These are phyloP conservation scores for Hypoxylon sp. DNA, from an alignment of 2,329 filamentous ascomycete species.

Conservation along the genomic window DNA sequence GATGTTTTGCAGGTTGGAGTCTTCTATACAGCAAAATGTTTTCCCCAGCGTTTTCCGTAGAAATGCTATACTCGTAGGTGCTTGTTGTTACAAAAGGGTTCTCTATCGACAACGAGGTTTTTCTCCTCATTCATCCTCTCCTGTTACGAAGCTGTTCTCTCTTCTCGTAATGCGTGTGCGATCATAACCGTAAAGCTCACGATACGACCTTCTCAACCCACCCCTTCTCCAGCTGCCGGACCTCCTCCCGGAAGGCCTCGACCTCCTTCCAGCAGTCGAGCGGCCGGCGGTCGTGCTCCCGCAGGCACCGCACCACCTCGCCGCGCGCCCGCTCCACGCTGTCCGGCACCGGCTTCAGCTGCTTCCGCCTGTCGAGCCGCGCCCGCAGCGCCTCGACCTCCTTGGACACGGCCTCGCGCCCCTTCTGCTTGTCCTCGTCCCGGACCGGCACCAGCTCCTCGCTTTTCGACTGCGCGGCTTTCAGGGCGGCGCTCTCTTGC, in stretches of 20 bases:
- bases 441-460: slow-evolving; percentile 48
- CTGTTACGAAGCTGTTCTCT: neutral
- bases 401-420: slow-evolving; percentile 65
- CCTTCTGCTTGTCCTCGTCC: slow-evolving; percentile 49
- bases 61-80: slow-evolving; percentile 47
- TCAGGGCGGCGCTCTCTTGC: slow-evolving; percentile 76
- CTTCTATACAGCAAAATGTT: slow-evolving; percentile 45
- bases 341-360: slow-evolving; percentile 76
- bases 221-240: slow-evolving; percentile 83
- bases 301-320: slow-evolving; percentile 82
- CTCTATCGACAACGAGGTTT: neutral
- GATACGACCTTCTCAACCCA: slow-evolving; percentile 86
- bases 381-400: slow-evolving; percentile 69
- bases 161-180: no score
- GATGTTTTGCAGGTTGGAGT: neutral
- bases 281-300: slow-evolving; percentile 85
- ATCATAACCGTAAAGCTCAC: no score
- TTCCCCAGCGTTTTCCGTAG: slow-evolving; percentile 31
- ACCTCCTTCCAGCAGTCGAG: slow-evolving; percentile 96
- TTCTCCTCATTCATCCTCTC: neutral
- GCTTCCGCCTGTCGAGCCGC: slow-evolving; percentile 71
- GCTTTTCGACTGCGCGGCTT: slow-evolving; percentile 72
- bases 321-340: slow-evolving; percentile 79
- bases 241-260: slow-evolving; percentile 88
- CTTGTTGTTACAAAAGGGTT: slow-evolving; percentile 47